Evolutionary conservation across 1,284 basidiomycete species (phyloP).

Genomic region (Puccinia hordei): DNA sequence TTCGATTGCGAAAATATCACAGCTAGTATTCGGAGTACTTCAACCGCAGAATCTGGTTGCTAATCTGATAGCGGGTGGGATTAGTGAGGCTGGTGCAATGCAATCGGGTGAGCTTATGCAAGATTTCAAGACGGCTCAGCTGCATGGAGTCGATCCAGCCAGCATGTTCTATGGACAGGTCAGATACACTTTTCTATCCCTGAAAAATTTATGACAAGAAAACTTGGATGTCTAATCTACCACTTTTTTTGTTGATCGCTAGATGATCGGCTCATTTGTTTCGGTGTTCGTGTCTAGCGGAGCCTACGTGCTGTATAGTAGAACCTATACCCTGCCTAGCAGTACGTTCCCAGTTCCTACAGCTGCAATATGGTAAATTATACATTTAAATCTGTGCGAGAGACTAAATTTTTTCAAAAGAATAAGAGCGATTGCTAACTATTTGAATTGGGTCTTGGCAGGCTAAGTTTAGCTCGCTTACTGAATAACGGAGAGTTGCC

Average conservation of each 20-base stretch:
- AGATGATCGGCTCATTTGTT: constrained; percentile 80
- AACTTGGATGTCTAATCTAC: not conserved
- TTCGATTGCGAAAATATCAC: constrained; percentile 90
- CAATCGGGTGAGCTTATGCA: constrained; percentile 99
- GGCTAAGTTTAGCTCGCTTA: constrained; percentile 86
- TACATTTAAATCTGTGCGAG: not conserved
- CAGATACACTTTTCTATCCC: constrained; percentile 66
- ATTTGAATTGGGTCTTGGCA: constrained; percentile 62
- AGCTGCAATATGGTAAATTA: constrained; percentile 68
- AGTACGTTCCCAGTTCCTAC: constrained; percentile 91
- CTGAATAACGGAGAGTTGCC: constrained; percentile 80
- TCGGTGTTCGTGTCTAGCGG: constrained; percentile 85
- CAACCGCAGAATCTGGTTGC: constrained; percentile 85
- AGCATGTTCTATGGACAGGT: constrained; percentile 60
- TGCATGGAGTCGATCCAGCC: constrained; percentile 65
- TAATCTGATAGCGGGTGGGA: constrained; percentile 92
- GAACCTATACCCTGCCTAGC: constrained; percentile 73
- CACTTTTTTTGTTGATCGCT: constrained; percentile 56
- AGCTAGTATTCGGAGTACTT: constrained; percentile 87
- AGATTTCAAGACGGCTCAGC: constrained; percentile 91
- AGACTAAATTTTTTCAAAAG: not conserved
- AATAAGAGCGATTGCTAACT: not conserved
- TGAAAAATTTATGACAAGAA: constrained; percentile 63
- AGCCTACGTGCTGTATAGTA: constrained; percentile 82
- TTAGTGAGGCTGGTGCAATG: constrained; percentile 92